Base-by-base conservation (phyloP, 1,139 yeast genomes). In the Blastobotrys buckinghamii region DNA sequence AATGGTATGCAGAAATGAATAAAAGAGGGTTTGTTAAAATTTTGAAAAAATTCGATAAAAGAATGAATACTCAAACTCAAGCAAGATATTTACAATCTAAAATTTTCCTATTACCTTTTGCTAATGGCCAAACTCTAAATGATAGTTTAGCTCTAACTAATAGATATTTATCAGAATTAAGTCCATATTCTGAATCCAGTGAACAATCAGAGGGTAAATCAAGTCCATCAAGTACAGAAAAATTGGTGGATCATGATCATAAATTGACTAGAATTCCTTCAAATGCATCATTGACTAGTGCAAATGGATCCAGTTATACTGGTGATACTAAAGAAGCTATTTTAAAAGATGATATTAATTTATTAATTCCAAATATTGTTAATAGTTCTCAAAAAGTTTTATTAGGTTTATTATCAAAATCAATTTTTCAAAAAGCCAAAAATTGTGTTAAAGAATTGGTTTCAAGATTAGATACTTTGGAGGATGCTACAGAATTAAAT, bases 1-100 rank as follows among this genome's bases (percentile, higher is more conserved):
- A 70, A 64, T 90, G 97, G 96, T 92, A 80, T 65, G 95, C 95
- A 16, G 97, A 90, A 59, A 77, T 90, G 60, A 92, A 92, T 70
- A 88, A 85, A 64, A 82, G 92, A 53, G 98, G 96, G 0, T 85
- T 89, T 60, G 77, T 81, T 50, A 92, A 92, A 70, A 92, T 92
- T 56, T 73, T 92, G 63, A 92, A 92, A 70, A 89, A 89, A 56
- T 75, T 89, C 58, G 97, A 92, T 65, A 92, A 92, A 70, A 88
- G 88, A 64, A 74, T 84, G 50, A 86, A 90, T 12, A 78, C 82
- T 22, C 72, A 75, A 53, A 81, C 84, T 52, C 87, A 84, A 64
- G 79, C 78, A 43, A 71, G 76, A 30, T 89, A 85, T 61, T 70
- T 89, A 52, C 67, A 76, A 24, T 78, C 92, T 1, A 79, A 94